Conservation (phyloP, 2,329 filamentous ascomycete species). For the Ascosphaera pollenicola region DNA sequence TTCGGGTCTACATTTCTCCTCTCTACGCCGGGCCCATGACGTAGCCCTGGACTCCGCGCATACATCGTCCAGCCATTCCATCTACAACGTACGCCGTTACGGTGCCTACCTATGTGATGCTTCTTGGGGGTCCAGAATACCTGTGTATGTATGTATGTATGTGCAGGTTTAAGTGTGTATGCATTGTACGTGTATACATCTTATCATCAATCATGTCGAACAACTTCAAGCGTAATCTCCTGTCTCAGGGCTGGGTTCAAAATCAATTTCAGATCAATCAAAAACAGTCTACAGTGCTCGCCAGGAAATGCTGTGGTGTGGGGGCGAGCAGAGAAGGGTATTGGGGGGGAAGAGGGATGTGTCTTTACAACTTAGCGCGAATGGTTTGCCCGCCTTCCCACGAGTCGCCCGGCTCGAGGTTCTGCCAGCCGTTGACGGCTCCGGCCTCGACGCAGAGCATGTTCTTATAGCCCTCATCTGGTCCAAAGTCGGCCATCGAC, state of each 20-base stretch:
- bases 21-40: too few relatives aligned
- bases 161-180: neutral
- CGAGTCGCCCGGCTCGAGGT: slow-evolving; percentile 55
- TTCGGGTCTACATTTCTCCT: too few relatives aligned
- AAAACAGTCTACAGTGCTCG: neutral
- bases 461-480: slow-evolving; percentile 72
- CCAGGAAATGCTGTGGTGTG: neutral
- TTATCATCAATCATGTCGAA: neutral
- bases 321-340: neutral
- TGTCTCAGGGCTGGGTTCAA: neutral
- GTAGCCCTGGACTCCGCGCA: too few relatives aligned
- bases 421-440: slow-evolving; percentile 59
- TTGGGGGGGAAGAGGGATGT: neutral
- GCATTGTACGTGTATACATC: neutral
- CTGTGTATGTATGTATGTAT: neutral
- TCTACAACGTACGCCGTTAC: too few relatives aligned
- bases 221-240: neutral
- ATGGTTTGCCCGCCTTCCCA: slow-evolving; percentile 43
- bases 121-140: neutral
- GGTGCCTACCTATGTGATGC: too few relatives aligned
- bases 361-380: slow-evolving; percentile 17
- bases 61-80: too few relatives aligned
- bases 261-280: neutral
- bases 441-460: slow-evolving; percentile 95
- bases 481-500: slow-evolving; percentile 66